Percentiles rank a stretch among this genome's conserved stretches.
phyloP scores from a whole-genome alignment of 1,139 yeast species.

The Pneumocystis canis region DNA sequence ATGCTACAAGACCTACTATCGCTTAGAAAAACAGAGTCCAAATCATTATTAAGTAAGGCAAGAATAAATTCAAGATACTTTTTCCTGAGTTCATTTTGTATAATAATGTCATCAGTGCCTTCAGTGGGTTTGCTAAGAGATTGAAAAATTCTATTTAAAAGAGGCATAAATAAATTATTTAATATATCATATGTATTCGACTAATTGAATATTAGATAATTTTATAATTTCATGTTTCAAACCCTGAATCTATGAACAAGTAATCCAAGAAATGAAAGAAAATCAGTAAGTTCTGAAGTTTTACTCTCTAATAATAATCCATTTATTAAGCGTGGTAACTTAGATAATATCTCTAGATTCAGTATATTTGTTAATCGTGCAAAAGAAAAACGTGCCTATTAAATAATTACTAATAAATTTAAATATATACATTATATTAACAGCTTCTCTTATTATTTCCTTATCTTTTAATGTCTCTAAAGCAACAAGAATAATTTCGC shows the following conservation, averaged over 20 bases:
- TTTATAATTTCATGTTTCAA: slow-evolving; percentile 16
- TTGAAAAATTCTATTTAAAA: slow-evolving; percentile 49
- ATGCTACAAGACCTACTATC: slow-evolving; percentile 38
- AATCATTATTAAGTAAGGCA: slow-evolving; percentile 59
- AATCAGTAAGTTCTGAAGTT: slow-evolving; percentile 58
- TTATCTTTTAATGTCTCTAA: slow-evolving; percentile 56
- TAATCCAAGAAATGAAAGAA: slow-evolving; percentile 76
- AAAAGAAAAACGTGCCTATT: slow-evolving; percentile 58
- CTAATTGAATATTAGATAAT: slow-evolving; percentile 23
- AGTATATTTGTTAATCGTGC: slow-evolving; percentile 73
- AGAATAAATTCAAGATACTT: slow-evolving; percentile 56
- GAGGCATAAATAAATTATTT: slow-evolving; percentile 57
- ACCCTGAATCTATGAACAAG: slow-evolving; percentile 58
- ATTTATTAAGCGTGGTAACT: slow-evolving; percentile 59
- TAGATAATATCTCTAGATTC: slow-evolving; percentile 38
- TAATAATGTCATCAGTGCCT: slow-evolving; percentile 31
- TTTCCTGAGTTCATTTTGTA: slow-evolving; percentile 40
- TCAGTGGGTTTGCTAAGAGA: slow-evolving; percentile 33
- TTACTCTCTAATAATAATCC: slow-evolving; percentile 55
- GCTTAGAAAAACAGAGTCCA: slow-evolving; percentile 61
- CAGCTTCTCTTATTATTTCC: slow-evolving; percentile 64
- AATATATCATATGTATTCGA: slow-evolving; percentile 59
- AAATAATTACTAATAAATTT: neutral
- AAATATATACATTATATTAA: neutral
- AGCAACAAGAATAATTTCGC: slow-evolving; percentile 73